A percentile compares a stretch with the other conserved stretches of the same genome.
These are phyloP conservation scores for Ganoderma lucidum DNA, from an alignment of 1,284 basidiomycete genomes.

Conservation along the genomic window DNA sequence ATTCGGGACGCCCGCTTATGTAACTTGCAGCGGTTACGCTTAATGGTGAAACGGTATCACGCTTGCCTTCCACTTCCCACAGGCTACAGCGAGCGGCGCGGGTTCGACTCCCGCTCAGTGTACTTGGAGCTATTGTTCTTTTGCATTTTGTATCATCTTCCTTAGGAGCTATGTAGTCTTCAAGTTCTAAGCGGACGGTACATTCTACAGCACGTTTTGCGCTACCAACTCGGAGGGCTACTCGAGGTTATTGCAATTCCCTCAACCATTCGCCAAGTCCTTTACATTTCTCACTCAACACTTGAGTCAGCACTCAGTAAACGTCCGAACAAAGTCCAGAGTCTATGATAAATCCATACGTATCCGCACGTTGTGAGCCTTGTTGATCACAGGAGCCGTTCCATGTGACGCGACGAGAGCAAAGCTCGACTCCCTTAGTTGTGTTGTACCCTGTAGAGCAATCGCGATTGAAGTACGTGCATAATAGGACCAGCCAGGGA, in stretches of 20 bases:
- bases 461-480: no score
- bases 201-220: no score
- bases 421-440: background rate
- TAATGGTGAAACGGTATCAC: constrained; percentile 8
- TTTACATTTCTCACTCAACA: no score
- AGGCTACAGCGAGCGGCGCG: background rate
- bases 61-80: constrained; percentile 2
- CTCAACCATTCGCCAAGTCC: no score
- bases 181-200: no score
- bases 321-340: background rate
- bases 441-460: background rate
- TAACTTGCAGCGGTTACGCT: no score
- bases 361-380: background rate
- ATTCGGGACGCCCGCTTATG: no score
- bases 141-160: background rate
- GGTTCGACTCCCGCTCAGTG: constrained; percentile 8
- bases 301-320: background rate
- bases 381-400: background rate
- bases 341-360: background rate
- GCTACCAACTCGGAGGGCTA: no score
- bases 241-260: no score
- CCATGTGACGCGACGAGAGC: background rate
- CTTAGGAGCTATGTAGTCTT: no score
- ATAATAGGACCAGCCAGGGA: background rate
- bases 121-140: background rate